These are phyloP conservation scores for Chernovozyma sophiae-reginae DNA, from an alignment of 1,139 yeast species.

Conservation along the genomic window DNA sequence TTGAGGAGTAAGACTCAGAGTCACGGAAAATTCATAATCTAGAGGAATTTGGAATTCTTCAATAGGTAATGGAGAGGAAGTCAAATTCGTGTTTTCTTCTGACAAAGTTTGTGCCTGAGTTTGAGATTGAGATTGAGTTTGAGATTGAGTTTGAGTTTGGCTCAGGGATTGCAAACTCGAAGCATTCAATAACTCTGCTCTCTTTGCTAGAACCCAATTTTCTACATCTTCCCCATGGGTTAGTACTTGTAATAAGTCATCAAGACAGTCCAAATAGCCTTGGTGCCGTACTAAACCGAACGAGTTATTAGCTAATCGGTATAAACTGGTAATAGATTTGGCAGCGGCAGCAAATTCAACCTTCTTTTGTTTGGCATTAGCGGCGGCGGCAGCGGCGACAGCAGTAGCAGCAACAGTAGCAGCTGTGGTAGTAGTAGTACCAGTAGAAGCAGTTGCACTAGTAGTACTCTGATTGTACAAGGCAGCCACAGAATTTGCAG, in stretches of 20 bases:
- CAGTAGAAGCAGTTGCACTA: neutral
- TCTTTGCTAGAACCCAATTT: constrained; percentile 48
- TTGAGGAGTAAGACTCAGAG: constrained; percentile 26
- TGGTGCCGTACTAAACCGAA: constrained; percentile 39
- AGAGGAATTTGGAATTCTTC: constrained; percentile 21
- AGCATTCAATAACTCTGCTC: constrained; percentile 37
- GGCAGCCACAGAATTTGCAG: constrained; percentile 44
- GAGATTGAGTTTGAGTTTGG: neutral
- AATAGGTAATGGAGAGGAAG: neutral
- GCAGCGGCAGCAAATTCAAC: constrained; percentile 62
- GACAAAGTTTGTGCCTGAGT: neutral
- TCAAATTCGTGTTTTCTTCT: neutral
- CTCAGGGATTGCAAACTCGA: neutral
- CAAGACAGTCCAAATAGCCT: constrained; percentile 56
- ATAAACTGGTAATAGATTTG: constrained; percentile 58
- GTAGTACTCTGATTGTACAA: constrained; percentile 26
- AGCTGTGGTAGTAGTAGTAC: neutral
- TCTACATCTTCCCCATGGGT: constrained; percentile 48
- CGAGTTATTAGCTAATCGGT: constrained; percentile 48
- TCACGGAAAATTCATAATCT: constrained; percentile 36
- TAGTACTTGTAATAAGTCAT: constrained; percentile 49
- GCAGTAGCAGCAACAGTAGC: neutral
- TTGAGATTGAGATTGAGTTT: neutral
- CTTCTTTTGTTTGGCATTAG: constrained; percentile 17
- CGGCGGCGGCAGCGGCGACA: neutral